A percentile compares a stretch with the other conserved stretches of the same genome.
These are phyloP conservation scores for Lactarius pseudohatsudake DNA, from an alignment of 768 basidiomycete genomes.

Conservation along the genomic window DNA sequence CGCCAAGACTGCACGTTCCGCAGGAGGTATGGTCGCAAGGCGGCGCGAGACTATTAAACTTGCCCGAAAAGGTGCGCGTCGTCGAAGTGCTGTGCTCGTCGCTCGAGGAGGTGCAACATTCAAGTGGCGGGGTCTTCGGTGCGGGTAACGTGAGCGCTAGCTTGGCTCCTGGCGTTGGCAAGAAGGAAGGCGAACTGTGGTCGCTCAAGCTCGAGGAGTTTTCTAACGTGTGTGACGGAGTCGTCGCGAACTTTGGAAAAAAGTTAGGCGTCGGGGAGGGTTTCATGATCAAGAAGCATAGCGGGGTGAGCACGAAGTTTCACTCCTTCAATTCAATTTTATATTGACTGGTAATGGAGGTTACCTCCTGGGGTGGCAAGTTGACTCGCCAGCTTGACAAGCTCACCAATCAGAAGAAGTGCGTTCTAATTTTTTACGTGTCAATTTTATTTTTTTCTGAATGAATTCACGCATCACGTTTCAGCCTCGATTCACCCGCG, in stretches of 20 bases:
- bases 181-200: conserved; percentile 81
- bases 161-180: conserved; percentile 69
- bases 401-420: conserved; percentile 90
- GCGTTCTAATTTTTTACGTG: conserved; percentile 18
- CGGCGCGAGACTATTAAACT: conserved; percentile 78
- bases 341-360: conserved; percentile 34
- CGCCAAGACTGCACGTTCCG: conserved; percentile 82
- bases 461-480: conserved; percentile 8
- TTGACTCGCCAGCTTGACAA: conserved; percentile 76
- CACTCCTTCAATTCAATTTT: conserved; percentile 4
- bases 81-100: conserved; percentile 77
- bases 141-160: conserved; percentile 78
- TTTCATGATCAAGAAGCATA: conserved; percentile 78
- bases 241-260: conserved; percentile 80
- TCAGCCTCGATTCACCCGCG: conserved; percentile 84
- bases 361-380: conserved; percentile 69
- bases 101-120: conserved; percentile 72
- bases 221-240: conserved; percentile 71
- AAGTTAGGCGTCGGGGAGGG: conserved; percentile 89
- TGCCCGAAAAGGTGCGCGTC: conserved; percentile 84
- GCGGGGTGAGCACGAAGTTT: conserved; percentile 43
- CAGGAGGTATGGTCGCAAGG: conserved; percentile 90
- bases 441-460: conserved; percentile 5
- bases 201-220: conserved; percentile 77
- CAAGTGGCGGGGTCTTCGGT: conserved; percentile 73